phyloP scores from a whole-genome alignment of 768 basidiomycete genomes.

The Boletus rufocinnamomeus region DNA sequence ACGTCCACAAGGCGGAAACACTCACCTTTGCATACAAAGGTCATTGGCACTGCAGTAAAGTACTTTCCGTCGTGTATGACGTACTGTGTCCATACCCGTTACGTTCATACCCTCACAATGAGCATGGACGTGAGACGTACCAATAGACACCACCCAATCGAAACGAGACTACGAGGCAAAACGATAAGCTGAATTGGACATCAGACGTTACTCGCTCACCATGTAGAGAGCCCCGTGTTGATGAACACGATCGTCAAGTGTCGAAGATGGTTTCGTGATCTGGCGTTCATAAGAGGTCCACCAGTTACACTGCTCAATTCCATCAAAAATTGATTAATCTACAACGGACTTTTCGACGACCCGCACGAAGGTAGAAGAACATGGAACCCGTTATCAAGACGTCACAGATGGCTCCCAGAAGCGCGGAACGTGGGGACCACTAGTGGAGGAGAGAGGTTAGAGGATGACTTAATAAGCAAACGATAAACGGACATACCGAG shows the following conservation, averaged over 20 bases:
- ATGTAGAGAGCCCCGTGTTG: constrained; percentile 19
- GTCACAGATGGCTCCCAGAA: constrained; percentile 14
- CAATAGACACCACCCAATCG: constrained; percentile 10
- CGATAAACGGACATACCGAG: not conserved
- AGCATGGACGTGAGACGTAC: not conserved
- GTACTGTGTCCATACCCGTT: not conserved
- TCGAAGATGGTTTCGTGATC: constrained; percentile 11
- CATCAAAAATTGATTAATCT: not conserved
- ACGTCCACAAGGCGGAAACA: not conserved
- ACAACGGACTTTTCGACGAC: constrained; percentile 5
- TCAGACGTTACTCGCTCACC: not conserved
- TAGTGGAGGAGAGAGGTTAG: not conserved
- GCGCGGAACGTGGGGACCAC: constrained; percentile 34
- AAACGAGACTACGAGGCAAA: constrained; percentile 2
- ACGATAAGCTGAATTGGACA: not conserved
- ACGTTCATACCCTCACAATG: not conserved
- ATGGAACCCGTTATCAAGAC: constrained; percentile 21
- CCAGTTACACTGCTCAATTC: not conserved
- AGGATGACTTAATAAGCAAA: not conserved
- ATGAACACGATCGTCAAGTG: constrained; percentile 17
- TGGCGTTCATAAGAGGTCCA: not conserved
- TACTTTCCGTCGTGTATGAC: not conserved
- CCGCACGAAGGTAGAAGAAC: constrained; percentile 24
- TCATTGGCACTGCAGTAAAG: constrained; percentile 3
- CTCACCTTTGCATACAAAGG: constrained; percentile 9